These are phyloP conservation scores for Ophiostoma australiae DNA, from an alignment of 2,329 filamentous ascomycete genomes.

Conservation along the genomic window DNA sequence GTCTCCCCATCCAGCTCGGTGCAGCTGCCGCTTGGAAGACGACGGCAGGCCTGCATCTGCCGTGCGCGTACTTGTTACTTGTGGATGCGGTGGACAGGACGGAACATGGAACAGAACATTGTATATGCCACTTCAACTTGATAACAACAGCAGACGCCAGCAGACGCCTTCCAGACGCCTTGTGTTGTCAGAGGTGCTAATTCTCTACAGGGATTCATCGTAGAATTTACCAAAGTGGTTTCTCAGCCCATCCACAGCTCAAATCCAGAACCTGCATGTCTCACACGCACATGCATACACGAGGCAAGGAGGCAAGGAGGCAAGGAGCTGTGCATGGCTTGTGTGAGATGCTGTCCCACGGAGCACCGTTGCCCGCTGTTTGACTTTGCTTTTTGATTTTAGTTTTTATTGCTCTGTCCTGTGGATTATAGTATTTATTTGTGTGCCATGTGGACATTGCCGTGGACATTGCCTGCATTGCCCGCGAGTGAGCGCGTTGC, in stretches of 20 bases:
- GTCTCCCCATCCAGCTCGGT: neutral
- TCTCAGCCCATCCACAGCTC: neutral
- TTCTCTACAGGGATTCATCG: no score
- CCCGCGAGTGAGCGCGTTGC: constrained; percentile 1
- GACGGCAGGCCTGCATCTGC: neutral
- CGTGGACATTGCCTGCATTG: neutral
- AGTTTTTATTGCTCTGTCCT: no score
- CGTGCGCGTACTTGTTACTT: neutral
- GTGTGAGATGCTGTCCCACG: neutral
- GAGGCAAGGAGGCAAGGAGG: neutral
- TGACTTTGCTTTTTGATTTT: no score
- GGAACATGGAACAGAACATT: neutral
- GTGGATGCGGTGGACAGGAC: neutral
- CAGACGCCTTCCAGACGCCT: no score
- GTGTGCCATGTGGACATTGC: constrained; percentile 2
- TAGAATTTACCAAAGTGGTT: no score
- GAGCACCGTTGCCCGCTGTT: neutral
- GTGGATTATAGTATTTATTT: neutral
- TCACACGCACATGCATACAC: neutral
- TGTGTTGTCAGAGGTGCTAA: no score
- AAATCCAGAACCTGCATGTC: constrained; percentile 2
- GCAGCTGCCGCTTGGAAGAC: neutral
- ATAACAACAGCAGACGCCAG: no score
- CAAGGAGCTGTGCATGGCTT: no score
- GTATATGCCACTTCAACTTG: neutral